Evolutionary conservation across 495 filamentous ascomycete species (phyloP), one percentile per base, ranked within the genome.

Genomic region (Pseudomonodictys pantanalensis): DNA sequence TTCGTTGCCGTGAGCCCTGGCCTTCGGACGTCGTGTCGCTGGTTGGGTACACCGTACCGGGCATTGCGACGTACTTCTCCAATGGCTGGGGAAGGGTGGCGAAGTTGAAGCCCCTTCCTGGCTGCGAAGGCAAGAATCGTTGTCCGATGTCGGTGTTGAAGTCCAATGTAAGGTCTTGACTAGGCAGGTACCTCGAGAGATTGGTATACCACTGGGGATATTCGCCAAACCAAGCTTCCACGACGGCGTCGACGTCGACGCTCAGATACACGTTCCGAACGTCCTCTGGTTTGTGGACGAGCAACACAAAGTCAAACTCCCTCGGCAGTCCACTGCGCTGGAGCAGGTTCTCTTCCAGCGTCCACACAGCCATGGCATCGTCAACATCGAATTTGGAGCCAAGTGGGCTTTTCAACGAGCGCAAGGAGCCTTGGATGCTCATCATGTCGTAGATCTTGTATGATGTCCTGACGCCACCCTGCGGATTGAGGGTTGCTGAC

Each of bases 251-350:
- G 15, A 66, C 58, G 24, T 62, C 58, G 11, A 62, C 53, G 15
- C 25, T 58, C 38, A 65, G 24, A 41, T 46, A 65, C 12, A 65
- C 42, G 23, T 65, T 35, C 38, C 52, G 33, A 2, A 57, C 52
- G 11, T 60, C 55, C 4, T 56, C 45, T 20, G 62, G 62, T 38
- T 52, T 62, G 32, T 66, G 53, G 3, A 67, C 56, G 17, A 82
- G 60, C 73, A 82, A 74, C 6, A 78, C 76, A 62, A 82, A 81
- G 17, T 78, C 80, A 53, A 82, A 81, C 46, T 82, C 79, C 10
- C 78, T 71, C n/a, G 79, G 79, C 0, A 82, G 68, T 8, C 79
- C 79, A 5, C 78, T 77, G 7, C 71, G 69, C 58, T 82, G 78
- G 11, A 80, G 66, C 28, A 56, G 69, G 49, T 82, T 82, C 44